These are phyloP conservation scores for Mycogone perniciosa DNA, from an alignment of 2,329 filamentous ascomycete species.

Conservation along the genomic window DNA sequence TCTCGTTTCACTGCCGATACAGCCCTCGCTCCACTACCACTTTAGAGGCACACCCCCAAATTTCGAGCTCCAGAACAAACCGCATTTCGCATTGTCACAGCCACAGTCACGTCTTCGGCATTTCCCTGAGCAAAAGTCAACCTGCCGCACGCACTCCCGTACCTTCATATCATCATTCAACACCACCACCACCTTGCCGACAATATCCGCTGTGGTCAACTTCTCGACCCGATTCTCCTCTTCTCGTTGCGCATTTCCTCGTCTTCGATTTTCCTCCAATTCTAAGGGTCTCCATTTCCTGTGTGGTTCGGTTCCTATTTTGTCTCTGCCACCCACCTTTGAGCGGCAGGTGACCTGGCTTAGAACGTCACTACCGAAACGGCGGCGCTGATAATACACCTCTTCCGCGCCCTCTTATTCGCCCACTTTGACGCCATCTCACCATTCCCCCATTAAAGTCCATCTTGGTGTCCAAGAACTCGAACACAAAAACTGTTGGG, in stretches of 20 bases:
- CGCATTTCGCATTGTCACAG: neutral
- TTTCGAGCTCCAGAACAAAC: constrained; percentile 6
- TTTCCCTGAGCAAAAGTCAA: constrained; percentile 5
- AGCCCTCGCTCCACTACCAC: constrained; percentile 7
- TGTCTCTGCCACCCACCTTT: neutral
- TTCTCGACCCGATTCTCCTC: neutral
- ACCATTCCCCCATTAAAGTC: constrained; percentile 1
- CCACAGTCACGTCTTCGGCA: constrained; percentile 6
- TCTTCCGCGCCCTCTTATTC: constrained; percentile 8
- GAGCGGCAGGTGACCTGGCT: constrained; percentile 8
- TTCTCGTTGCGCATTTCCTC: neutral
- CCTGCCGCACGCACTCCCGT: neutral
- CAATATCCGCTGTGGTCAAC: neutral
- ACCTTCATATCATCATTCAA: no score
- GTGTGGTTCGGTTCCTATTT: neutral
- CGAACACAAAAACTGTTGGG: neutral
- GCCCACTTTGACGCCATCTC: constrained; percentile 8
- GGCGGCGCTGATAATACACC: constrained; percentile 6
- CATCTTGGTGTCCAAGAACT: neutral
- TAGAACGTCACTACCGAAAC: constrained; percentile 10
- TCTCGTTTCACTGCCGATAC: constrained; percentile 11
- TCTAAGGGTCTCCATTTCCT: neutral
- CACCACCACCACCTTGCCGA: neutral
- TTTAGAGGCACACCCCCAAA: constrained; percentile 3
- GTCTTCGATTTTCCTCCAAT: neutral